phyloP scores from a whole-genome alignment of 2,329 filamentous ascomycete genomes.

The Cladorrhinum sp. region DNA sequence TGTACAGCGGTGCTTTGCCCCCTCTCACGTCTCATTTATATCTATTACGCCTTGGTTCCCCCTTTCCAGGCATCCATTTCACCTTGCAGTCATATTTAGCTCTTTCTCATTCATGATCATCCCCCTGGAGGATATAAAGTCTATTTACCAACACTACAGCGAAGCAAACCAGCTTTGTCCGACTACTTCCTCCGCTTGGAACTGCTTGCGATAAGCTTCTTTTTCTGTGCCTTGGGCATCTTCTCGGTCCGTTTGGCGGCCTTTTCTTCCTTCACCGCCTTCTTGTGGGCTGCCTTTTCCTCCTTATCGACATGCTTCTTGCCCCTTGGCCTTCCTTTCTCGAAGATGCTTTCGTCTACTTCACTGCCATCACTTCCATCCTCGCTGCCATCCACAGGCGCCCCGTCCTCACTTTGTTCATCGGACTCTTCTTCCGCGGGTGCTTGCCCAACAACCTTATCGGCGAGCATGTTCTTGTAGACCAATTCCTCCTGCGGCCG shows the following conservation, averaged over 20 bases:
- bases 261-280: constrained; percentile 90
- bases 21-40: no score
- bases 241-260: constrained; percentile 90
- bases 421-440: constrained; percentile 35
- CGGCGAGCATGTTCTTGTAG: constrained; percentile 80
- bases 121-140: no score
- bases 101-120: no score
- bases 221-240: constrained; percentile 95
- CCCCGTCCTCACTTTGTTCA: constrained; percentile 48
- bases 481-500: constrained; percentile 75
- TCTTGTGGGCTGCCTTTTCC: constrained; percentile 80
- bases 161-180: not conserved
- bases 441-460: constrained; percentile 47
- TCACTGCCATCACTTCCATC: constrained; percentile 35
- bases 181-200: constrained; percentile 61
- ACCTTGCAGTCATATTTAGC: no score
- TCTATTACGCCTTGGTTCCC: no score
- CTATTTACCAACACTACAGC: no score
- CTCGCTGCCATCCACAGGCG: constrained; percentile 43
- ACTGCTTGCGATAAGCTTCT: constrained; percentile 68
- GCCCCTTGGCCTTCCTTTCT: constrained; percentile 68
- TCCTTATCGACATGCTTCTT: constrained; percentile 91
- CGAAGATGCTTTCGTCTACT: constrained; percentile 53
- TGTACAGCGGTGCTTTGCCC: no score
- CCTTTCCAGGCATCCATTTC: no score